phyloP scores from a whole-genome alignment of 2,329 filamentous ascomycete genomes.

The Tolypocladium tundrense region DNA sequence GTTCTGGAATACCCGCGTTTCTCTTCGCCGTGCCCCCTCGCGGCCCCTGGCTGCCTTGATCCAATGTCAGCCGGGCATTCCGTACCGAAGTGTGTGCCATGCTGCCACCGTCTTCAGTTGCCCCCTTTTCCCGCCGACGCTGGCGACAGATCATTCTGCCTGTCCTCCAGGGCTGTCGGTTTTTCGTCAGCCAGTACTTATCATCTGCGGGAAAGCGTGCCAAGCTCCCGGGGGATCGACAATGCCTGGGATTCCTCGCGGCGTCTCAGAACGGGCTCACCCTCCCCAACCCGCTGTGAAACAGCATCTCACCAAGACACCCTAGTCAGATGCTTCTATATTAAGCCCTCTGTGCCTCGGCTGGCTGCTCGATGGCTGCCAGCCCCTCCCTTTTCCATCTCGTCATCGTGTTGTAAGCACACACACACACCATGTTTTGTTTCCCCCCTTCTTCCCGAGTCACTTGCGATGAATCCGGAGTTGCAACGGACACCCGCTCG shows the following conservation, averaged over 20 bases:
- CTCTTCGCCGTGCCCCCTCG: neutral
- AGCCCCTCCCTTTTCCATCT: neutral
- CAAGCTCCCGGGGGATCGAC: neutral
- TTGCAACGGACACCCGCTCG: neutral
- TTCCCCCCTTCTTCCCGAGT: neutral
- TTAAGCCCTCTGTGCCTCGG: neutral
- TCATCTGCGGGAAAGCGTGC: neutral
- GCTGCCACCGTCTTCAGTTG: neutral
- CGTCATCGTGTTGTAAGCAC: neutral
- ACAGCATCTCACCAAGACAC: neutral
- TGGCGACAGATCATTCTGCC: neutral
- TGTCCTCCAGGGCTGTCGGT: neutral
- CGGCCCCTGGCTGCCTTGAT: neutral
- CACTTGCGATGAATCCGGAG: neutral
- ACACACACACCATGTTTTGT: too few relatives aligned
- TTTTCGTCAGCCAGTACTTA: neutral
- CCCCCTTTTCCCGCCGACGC: neutral
- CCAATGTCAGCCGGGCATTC: neutral
- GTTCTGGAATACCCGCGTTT: neutral
- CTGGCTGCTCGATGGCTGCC: neutral
- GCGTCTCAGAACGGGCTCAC: neutral
- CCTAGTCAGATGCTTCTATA: neutral
- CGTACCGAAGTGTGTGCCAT: neutral
- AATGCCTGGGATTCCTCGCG: neutral
- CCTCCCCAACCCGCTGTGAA: neutral